Conservation (phyloP, 2,329 filamentous ascomycete species). For the Sporothrix inflata region DNA sequence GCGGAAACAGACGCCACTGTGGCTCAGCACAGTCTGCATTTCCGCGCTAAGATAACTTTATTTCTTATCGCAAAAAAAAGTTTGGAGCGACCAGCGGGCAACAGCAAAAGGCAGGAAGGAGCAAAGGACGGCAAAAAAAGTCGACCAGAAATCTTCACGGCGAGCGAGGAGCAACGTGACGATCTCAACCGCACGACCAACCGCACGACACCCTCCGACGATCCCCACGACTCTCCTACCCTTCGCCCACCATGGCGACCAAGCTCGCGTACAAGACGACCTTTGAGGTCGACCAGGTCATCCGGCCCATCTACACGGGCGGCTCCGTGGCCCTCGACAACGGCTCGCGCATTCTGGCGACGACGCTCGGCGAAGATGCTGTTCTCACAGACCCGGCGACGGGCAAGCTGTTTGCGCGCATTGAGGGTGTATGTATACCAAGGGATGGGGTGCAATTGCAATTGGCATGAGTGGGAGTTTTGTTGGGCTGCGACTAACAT, state of each 20-base stretch:
- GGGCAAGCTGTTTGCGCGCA: slow-evolving; percentile 77
- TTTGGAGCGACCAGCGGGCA: slow-evolving; percentile 14
- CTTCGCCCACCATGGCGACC: slow-evolving; percentile 55
- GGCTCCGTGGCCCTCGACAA: slow-evolving; percentile 83
- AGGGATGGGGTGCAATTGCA: slow-evolving; percentile 21
- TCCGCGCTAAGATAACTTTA: slow-evolving; percentile 47
- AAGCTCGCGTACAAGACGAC: slow-evolving; percentile 77
- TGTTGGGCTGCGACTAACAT: slow-evolving; percentile 34
- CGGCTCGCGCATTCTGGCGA: slow-evolving; percentile 79
- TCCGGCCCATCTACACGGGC: slow-evolving; percentile 92
- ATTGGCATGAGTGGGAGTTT: background rate
- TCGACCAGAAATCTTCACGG: background rate
- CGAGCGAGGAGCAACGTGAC: background rate
- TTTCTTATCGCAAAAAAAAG: slow-evolving; percentile 39
- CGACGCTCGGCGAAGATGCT: slow-evolving; percentile 89
- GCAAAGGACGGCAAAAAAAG: slow-evolving; percentile 9
- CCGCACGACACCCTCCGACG: background rate
- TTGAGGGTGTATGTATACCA: slow-evolving; percentile 72
- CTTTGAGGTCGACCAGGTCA: slow-evolving; percentile 79
- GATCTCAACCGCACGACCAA: background rate
- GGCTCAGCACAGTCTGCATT: background rate
- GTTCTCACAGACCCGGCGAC: slow-evolving; percentile 83
- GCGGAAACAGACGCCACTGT: background rate
- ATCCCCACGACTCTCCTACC: background rate
- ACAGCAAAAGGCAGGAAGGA: slow-evolving; percentile 8